These are phyloP conservation scores for Eucalyptus microcorys DNA, from an alignment of 345 rosid genomes.

Conservation along the genomic window DNA sequence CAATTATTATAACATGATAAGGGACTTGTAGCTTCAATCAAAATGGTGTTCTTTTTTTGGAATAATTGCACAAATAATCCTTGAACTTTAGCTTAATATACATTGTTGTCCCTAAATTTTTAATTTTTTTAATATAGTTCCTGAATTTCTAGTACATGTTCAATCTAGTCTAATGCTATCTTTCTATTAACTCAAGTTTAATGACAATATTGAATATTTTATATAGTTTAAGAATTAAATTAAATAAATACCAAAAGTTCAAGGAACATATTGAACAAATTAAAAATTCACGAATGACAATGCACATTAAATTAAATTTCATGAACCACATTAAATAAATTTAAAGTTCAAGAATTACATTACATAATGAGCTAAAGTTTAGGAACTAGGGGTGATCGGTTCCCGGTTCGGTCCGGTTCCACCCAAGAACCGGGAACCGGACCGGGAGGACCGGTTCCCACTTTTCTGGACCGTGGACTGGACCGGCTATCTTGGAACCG, in stretches of 20 bases:
- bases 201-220: neutral
- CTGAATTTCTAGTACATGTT: neutral
- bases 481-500: no score
- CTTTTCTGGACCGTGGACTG: no score
- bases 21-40: neutral
- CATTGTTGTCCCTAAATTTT: neutral
- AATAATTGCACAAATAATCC: neutral
- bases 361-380: neutral
- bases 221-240: neutral
- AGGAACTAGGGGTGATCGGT: no score
- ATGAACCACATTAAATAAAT: neutral
- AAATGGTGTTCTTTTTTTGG: neutral
- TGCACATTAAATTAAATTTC: neutral
- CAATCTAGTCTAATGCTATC: neutral
- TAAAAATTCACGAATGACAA: fast-evolving
- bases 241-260: neutral
- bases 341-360: fast-evolving
- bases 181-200: neutral
- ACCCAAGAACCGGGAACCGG: no score
- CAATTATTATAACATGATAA: neutral
- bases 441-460: no score
- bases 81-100: neutral
- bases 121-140: neutral
- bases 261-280: neutral
- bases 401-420: no score